Percentiles rank a stretch among this genome's conserved stretches.
Conservation (phyloP, 148 eudicot genomes). For the Spergularia marina region DNA sequence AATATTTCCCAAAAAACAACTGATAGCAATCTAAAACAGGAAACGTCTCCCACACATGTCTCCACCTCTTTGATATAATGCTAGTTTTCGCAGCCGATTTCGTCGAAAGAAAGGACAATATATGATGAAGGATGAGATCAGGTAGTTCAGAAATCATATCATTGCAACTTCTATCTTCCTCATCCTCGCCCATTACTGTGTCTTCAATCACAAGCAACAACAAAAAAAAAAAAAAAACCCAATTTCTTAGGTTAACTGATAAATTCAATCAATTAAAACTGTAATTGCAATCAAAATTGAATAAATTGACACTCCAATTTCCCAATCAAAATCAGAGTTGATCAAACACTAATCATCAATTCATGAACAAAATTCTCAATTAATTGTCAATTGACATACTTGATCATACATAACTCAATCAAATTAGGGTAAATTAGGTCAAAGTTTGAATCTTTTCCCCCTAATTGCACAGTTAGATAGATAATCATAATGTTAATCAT, state of each 20-base stretch:
- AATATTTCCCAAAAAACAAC: constrained; percentile 17
- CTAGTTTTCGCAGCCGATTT: constrained; percentile 23
- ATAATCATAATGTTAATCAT: background rate
- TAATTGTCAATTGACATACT: background rate
- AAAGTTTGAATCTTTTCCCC: no score
- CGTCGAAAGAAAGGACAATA: constrained; percentile 20
- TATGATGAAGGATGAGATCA: constrained; percentile 26
- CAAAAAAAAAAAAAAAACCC: background rate
- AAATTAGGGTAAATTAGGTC: background rate
- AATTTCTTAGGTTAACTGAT: background rate
- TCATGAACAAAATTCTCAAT: background rate
- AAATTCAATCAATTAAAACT: background rate
- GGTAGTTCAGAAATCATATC: constrained; percentile 27
- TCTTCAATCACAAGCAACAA: background rate
- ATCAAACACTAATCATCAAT: no score
- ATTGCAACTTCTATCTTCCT: background rate
- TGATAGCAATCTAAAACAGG: constrained; percentile 25
- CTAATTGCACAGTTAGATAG: no score
- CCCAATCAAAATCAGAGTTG: no score
- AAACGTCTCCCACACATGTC: constrained; percentile 23
- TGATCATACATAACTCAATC: background rate
- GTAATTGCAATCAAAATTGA: no score
- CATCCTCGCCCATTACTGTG: constrained; percentile 23
- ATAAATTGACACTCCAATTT: no score
- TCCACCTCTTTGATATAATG: constrained; percentile 25